Evolutionary conservation across 495 filamentous ascomycete genomes (phyloP).

Genomic region (Annulohypoxylon maeteangense): DNA sequence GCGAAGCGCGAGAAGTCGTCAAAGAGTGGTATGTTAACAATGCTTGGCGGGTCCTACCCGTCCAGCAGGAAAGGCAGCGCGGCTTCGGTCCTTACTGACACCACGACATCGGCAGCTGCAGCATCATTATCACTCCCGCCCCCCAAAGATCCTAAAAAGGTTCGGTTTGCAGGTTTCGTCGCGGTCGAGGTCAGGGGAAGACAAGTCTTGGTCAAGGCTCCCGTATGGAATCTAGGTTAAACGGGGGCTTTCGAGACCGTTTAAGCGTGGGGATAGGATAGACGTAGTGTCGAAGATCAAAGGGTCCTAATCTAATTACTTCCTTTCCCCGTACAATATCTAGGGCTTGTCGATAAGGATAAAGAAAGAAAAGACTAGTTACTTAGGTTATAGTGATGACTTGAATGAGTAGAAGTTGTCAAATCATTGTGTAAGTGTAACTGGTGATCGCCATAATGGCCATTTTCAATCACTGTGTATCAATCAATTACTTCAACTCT

Average conservation of each 20-base stretch:
- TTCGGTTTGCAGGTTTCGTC: conserved; percentile 87
- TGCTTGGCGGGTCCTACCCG: conserved; percentile 45
- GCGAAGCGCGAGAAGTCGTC: conserved; percentile 50
- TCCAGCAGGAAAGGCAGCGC: conserved; percentile 55
- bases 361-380: not conserved
- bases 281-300: not conserved
- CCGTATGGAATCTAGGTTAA: conserved; percentile 77
- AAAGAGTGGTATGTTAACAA: conserved; percentile 50
- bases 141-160: conserved; percentile 61
- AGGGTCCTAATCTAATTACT: conserved; percentile 27
- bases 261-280: not conserved
- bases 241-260: not conserved
- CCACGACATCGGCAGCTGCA: conserved; percentile 56
- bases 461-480: not conserved
- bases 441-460: too few species aligned
- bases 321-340: conserved; percentile 5
- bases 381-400: not conserved
- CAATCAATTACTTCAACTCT: not conserved
- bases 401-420: not conserved
- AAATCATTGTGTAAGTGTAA: not conserved
- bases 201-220: conserved; percentile 87
- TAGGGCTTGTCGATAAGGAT: not conserved
- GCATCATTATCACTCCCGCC: conserved; percentile 25
- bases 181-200: conserved; percentile 85
- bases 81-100: conserved; percentile 45